Evolutionary conservation across 2,329 filamentous ascomycete species (phyloP), one percentile per base, ranked within the genome.

Genomic region (Pseudocercospora musae): DNA sequence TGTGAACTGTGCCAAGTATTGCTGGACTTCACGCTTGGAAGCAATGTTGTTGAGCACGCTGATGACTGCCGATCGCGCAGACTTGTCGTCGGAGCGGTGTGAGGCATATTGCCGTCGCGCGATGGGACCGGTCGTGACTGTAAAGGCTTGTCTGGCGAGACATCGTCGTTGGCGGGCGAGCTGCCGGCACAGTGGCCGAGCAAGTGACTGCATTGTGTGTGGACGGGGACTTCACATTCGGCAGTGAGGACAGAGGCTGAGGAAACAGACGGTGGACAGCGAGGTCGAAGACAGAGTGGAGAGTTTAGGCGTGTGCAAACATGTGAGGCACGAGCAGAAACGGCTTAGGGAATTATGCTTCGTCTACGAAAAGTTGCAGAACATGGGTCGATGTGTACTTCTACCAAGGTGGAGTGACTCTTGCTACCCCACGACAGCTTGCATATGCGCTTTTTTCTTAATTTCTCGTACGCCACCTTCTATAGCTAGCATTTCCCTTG

Each of bases 1-100:
- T 70, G 90, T 95, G 83, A 99, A 99, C 77, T 98, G 92, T 69
- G 93, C 95, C 63, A 98, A 88, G 78, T 98, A 98, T 79, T 98
- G 94, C 82, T 97, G 91, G 67, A 96, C 92, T 81, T 99, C 94
- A 65, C 94, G 85, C 85, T 96, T 96, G 66, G 92, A 96, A 66
- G 92, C 94, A 76, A 98, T 96, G 79, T 94, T 96, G 81, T 92
- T 96, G 70, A 98, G 84, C 63, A 96, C 85, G 80, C 94, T 91
- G 73, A 96, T 89, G 67, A 96, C 92, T 59, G 92, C 93, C 52
- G 89, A 89, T 62, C 90, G 85, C 49, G 90, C 92, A 61, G 84
- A 87, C 63, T 85, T 82, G 70, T 88, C 79, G 60, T 76, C 72
- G 59, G 72, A 65, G 27, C 72, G 69, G 59, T 62, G 60, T 37